Evolutionary conservation across 2,329 filamentous ascomycete species (phyloP).

Genomic region (Leptographium galeiforme): DNA sequence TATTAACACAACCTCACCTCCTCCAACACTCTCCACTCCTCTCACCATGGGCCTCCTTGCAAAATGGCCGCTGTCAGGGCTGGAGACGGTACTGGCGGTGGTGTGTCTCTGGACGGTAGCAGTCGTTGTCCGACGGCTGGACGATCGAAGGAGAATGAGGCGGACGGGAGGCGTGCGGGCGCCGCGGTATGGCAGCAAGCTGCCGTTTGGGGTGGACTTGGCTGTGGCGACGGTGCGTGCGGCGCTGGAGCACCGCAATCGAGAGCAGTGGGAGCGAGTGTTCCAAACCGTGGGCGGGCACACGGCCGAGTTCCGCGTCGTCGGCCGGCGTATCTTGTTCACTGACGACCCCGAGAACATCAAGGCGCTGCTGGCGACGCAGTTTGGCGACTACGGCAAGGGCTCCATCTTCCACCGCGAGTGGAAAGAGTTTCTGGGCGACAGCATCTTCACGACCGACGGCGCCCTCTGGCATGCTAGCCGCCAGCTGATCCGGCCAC

Average conservation of each 20-base stretch:
- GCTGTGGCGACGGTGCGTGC: constrained; percentile 41
- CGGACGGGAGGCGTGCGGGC: constrained; percentile 8
- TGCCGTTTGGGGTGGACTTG: constrained; percentile 47
- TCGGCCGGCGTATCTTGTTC: constrained; percentile 50
- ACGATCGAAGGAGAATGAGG: constrained; percentile 4
- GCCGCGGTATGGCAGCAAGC: not conserved
- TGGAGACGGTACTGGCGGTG: constrained; percentile 22
- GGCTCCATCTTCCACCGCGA: constrained; percentile 60
- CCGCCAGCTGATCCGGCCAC: constrained; percentile 69
- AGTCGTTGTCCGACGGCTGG: constrained; percentile 8
- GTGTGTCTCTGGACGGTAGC: constrained; percentile 24
- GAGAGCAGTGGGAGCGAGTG: constrained; percentile 45
- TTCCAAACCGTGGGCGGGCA: constrained; percentile 32
- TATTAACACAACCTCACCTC: too few relatives aligned
- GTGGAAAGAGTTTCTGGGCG: constrained; percentile 63
- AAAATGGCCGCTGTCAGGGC: constrained; percentile 26
- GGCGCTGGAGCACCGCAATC: constrained; percentile 38
- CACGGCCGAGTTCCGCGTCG: constrained; percentile 46
- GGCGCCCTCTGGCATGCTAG: constrained; percentile 65
- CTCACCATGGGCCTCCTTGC: not conserved
- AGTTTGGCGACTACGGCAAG: constrained; percentile 78
- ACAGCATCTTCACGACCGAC: constrained; percentile 72
- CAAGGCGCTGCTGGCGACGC: constrained; percentile 77
- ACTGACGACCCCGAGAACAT: constrained; percentile 82
- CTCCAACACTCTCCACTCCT: too few relatives aligned